phyloP scores from a whole-genome alignment of 78 protist species.

The Fonticula alba region DNA sequence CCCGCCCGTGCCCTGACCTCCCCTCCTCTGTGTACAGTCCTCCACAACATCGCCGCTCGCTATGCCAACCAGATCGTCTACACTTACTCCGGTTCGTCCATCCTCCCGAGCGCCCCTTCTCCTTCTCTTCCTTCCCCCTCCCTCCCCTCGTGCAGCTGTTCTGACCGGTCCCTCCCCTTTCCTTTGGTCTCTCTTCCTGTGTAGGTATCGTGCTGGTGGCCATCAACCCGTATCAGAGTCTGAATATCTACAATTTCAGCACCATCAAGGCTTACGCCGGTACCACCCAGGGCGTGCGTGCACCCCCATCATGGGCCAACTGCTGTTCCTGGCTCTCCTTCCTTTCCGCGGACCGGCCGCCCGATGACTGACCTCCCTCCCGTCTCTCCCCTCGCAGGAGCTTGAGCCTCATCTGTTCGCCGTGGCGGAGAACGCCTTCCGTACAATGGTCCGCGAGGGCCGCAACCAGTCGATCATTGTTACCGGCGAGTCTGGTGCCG shows the following conservation, averaged over 20 bases:
- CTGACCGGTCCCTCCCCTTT: no score
- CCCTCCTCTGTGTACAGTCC: no score
- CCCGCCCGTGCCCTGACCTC: no score
- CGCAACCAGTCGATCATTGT: constrained; percentile 28
- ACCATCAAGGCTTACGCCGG: not conserved
- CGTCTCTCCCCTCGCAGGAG: no score
- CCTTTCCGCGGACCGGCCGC: no score
- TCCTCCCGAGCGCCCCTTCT: not conserved
- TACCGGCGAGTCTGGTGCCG: constrained; percentile 61
- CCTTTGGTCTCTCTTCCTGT: no score
- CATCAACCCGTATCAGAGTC: not conserved
- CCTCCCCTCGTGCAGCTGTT: no score
- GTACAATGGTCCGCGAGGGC: constrained; percentile 11
- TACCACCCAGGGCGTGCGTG: not conserved
- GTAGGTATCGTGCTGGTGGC: not conserved
- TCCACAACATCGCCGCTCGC: not conserved
- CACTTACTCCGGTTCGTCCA: constrained; percentile 5
- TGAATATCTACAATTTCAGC: not conserved
- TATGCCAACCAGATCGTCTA: not conserved
- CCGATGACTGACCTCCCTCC: no score
- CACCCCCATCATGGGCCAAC: no score
- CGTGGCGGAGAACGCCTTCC: constrained; percentile 26
- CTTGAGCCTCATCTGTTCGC: constrained; percentile 50
- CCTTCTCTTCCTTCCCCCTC: not conserved
- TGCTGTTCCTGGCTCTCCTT: no score